These are phyloP conservation scores for Schwanniomyces vanrijiae DNA, from an alignment of 805 yeast genomes.

Conservation along the genomic window DNA sequence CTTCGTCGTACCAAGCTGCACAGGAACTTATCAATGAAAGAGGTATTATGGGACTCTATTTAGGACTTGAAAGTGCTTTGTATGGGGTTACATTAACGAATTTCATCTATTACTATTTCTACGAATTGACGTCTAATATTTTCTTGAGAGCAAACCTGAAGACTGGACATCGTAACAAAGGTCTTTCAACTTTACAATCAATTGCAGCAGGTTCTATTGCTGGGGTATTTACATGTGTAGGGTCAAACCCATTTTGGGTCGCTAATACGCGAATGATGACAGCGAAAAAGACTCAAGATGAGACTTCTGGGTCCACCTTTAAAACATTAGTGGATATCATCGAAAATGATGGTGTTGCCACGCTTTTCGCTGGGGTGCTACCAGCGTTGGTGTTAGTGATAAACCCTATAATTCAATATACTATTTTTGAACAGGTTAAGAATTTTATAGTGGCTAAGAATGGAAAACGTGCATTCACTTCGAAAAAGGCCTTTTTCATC, in stretches of 20 bases:
- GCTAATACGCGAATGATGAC: conserved; percentile 90
- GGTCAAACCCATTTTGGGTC: conserved; percentile 92
- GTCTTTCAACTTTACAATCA: conserved; percentile 62
- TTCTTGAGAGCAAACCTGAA: conserved; percentile 37
- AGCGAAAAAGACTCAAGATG: conserved; percentile 21
- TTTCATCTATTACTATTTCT: conserved; percentile 87
- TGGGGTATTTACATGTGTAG: conserved; percentile 78
- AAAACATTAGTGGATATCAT: conserved; percentile 61
- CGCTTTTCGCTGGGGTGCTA: conserved; percentile 79
- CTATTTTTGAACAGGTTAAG: conserved; percentile 84
- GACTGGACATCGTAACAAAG: conserved; percentile 27
- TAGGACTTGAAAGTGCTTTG: conserved; percentile 86
- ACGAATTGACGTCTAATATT: conserved; percentile 63
- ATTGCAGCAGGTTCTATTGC: conserved; percentile 82
- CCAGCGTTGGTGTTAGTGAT: conserved; percentile 86
- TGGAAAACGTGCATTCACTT: conserved; percentile 51
- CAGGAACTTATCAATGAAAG: conserved; percentile 51
- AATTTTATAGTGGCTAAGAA: conserved; percentile 58
- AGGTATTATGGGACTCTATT: conserved; percentile 69
- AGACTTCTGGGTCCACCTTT: conserved; percentile 43
- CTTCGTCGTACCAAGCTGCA: conserved; percentile 26
- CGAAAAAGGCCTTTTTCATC: conserved; percentile 76
- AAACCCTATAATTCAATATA: conserved; percentile 90
- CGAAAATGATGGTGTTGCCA: conserved; percentile 65
- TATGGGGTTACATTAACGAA: conserved; percentile 85